Conservation (phyloP, 331 rosid genomes). For the Dryas integrifolia region DNA sequence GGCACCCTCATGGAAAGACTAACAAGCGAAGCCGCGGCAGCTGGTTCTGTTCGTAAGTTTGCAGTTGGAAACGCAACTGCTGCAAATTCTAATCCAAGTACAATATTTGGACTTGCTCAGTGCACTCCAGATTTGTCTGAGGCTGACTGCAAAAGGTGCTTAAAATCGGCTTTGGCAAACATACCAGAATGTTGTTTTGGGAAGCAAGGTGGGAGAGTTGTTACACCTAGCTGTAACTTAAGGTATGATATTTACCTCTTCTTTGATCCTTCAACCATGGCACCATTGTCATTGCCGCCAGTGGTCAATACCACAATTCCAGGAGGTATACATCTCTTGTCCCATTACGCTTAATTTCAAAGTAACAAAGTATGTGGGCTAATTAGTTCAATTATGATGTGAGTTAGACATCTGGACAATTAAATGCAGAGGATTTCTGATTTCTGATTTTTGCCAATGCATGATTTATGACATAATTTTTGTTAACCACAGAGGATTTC, state of each 20-base stretch:
- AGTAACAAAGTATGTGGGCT: no score
- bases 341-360: no score
- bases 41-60: background rate
- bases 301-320: no score
- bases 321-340: no score
- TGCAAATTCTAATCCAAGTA: no score
- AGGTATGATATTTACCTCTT: constrained; percentile 1
- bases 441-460: background rate
- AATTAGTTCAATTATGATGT: background rate
- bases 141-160: background rate
- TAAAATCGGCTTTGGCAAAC: background rate
- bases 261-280: constrained; percentile 28
- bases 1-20: background rate
- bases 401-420: background rate
- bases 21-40: constrained; percentile 9
- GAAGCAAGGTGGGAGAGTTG: background rate
- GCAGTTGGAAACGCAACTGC: background rate
- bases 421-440: background rate
- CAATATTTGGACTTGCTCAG: constrained; percentile 17
- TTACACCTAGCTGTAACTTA: background rate
- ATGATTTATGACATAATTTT: no score
- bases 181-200: background rate
- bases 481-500: background rate
- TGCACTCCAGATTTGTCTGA: constrained; percentile 28
- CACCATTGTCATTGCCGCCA: constrained; percentile 30